Base-by-base conservation (phyloP, 805 yeast genomes). In the Pichia kluyveri region DNA sequence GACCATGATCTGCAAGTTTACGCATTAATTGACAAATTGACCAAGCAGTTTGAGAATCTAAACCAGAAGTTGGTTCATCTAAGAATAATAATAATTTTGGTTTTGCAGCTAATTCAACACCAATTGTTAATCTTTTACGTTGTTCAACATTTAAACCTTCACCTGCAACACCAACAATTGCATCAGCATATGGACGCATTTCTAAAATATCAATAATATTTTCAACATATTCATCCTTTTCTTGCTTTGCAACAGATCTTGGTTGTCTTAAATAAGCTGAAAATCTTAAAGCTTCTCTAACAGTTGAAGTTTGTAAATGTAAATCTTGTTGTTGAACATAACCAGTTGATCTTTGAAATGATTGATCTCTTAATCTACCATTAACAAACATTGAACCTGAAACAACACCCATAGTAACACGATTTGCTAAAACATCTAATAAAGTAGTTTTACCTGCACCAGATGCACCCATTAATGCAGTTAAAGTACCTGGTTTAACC, bases 401-500 rank as follows among this genome's bases (percentile, higher is more conserved):
- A 43, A 79, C 69, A 34, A 74, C 75, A 62, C 84, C 84, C 63
- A 69, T 69, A 38, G 75, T 72, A 51, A 73, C 69, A 61, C 83
- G 67, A 55, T 74, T 76, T 41, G 81, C 75, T 49, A 77, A 63
- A 19, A 71, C 71, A 59, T 77, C 78, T 54, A 77, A 66, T 46
- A 77, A 61, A 11, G 82, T 77, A 11, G 82, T 77, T 55, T 77
- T 77, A 58, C 83, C 82, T 30, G 81, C 81, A 60, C 82, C 82
- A n/a, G 82, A 76, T 43, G 76, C 80, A 54, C 82, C 82, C 80
- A 77, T 76, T 30, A 77, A 60, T 12, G 93, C 93, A 45, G 91
- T 85, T 60, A 85, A 68, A 42, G 88, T 83, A 54, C 90, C 90
- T 10, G 90, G 90, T 60, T 82, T 82, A 40, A 84, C 89, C 85